A percentile compares a stretch with the other conserved stretches of the same genome.
These are phyloP conservation scores for Boletus barrowsii DNA, from an alignment of 768 basidiomycete species.

Conservation along the genomic window DNA sequence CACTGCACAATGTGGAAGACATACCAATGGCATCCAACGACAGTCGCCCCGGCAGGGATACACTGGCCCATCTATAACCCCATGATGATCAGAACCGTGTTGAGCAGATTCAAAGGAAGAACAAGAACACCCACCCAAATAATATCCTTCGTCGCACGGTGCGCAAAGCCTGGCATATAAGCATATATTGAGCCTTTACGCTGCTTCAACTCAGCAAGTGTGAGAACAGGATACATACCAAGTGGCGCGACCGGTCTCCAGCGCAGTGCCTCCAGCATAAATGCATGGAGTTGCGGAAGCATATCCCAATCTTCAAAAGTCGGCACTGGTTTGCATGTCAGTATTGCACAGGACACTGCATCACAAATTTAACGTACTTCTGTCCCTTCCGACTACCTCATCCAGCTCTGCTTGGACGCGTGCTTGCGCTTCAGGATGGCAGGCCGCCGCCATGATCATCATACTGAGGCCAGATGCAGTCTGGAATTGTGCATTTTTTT, in stretches of 20 bases:
- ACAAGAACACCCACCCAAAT: slow-evolving; percentile 44
- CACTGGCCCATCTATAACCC: slow-evolving; percentile 3
- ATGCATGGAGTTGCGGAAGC: slow-evolving; percentile 34
- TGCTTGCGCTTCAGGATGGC: slow-evolving; percentile 46
- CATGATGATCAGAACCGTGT: neutral
- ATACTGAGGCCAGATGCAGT: slow-evolving; percentile 51
- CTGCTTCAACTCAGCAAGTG: too few species aligned
- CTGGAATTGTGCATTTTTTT: slow-evolving; percentile 1
- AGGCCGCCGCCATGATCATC: slow-evolving; percentile 46
- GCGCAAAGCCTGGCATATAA: slow-evolving; percentile 44
- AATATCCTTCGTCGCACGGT: slow-evolving; percentile 60
- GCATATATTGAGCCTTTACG: neutral
- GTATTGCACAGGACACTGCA: neutral
- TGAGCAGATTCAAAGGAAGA: neutral
- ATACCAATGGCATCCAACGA: slow-evolving; percentile 13
- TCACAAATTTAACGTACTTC: slow-evolving; percentile 4
- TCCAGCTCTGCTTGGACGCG: slow-evolving; percentile 52
- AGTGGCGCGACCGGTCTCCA: slow-evolving; percentile 31
- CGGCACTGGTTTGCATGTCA: slow-evolving; percentile 24
- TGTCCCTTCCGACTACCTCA: slow-evolving; percentile 40
- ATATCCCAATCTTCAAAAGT: slow-evolving; percentile 31
- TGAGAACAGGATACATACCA: slow-evolving; percentile 23
- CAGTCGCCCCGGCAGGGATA: slow-evolving; percentile 13
- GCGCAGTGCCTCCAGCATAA: slow-evolving; percentile 33
- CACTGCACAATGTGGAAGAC: neutral